Percentiles rank a stretch among this genome's conserved stretches.
These are phyloP conservation scores for Ambrosia hybrid DNA, from an alignment of 140 eudicot species.

Conservation along the genomic window DNA sequence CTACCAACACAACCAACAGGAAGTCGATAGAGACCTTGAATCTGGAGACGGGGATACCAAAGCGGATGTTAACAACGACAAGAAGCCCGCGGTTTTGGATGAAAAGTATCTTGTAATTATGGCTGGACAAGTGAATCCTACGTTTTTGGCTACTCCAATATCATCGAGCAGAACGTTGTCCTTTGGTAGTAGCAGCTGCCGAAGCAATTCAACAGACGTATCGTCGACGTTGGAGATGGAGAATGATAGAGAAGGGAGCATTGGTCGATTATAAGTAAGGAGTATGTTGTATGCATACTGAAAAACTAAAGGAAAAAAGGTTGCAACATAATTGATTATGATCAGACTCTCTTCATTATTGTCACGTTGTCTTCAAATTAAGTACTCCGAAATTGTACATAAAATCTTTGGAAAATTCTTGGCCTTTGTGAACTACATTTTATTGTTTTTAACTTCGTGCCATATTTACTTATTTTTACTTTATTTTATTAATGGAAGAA, in stretches of 20 bases:
- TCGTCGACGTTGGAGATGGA: slow-evolving; percentile 11
- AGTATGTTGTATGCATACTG: no score
- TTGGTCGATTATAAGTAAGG: slow-evolving; percentile 12
- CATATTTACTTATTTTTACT: no score
- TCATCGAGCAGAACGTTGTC: slow-evolving; percentile 41
- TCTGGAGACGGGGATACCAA: slow-evolving; percentile 32
- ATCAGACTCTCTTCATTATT: no score
- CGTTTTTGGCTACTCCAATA: slow-evolving; percentile 60
- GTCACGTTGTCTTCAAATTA: no score
- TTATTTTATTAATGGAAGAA: no score
- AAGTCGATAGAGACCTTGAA: slow-evolving; percentile 42
- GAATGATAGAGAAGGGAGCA: slow-evolving; percentile 20
- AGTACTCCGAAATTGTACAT: no score
- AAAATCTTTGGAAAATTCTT: no score
- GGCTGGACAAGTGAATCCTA: slow-evolving; percentile 64
- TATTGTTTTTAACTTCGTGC: no score
- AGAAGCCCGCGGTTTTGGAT: slow-evolving; percentile 27
- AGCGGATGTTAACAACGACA: neutral
- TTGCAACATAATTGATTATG: no score
- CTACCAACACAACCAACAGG: slow-evolving; percentile 1
- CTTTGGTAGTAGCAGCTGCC: slow-evolving; percentile 40
- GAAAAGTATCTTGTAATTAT: slow-evolving; percentile 59
- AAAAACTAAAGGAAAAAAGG: no score
- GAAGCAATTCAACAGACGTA: neutral
- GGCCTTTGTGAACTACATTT: no score